phyloP scores from a whole-genome alignment of 2,329 filamentous ascomycete genomes.

The Simplicillium sp. region DNA sequence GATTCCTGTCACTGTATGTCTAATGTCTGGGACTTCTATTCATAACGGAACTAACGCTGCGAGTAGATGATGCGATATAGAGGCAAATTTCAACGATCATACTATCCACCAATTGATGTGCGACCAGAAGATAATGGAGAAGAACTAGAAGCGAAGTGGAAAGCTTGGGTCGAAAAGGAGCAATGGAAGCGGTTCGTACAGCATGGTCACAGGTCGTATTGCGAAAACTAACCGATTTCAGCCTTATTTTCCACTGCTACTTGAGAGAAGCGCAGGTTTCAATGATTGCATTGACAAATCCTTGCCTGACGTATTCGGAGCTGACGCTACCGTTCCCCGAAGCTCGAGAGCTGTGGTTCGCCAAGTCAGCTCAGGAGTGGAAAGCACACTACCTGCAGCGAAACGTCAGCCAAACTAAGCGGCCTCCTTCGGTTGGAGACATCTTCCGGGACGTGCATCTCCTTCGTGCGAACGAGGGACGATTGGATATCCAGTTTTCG shows the following conservation, averaged over 20 bases:
- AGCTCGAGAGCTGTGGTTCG: slow-evolving; percentile 54
- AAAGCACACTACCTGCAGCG: slow-evolving; percentile 45
- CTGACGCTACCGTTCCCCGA: slow-evolving; percentile 57
- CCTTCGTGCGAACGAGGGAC: slow-evolving; percentile 35
- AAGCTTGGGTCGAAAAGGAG: slow-evolving; percentile 52
- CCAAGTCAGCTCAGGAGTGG: slow-evolving; percentile 54
- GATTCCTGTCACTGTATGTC: slow-evolving; percentile 34
- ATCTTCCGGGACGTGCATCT: slow-evolving; percentile 46
- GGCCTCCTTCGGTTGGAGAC: slow-evolving; percentile 43
- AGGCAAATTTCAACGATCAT: slow-evolving; percentile 48
- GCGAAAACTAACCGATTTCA: slow-evolving; percentile 29
- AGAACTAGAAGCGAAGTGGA: slow-evolving; percentile 55
- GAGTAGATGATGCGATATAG: slow-evolving; percentile 42
- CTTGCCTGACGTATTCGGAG: slow-evolving; percentile 60
- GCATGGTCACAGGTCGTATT: too few relatives aligned
- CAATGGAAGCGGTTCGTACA: slow-evolving; percentile 30
- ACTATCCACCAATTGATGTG: slow-evolving; percentile 41
- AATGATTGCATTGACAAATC: slow-evolving; percentile 55
- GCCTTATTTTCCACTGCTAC: slow-evolving; percentile 56
- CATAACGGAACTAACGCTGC: slow-evolving; percentile 8
- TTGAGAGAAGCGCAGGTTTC: slow-evolving; percentile 58
- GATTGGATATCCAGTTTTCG: slow-evolving; percentile 46
- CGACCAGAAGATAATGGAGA: slow-evolving; percentile 44
- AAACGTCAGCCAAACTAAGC: slow-evolving; percentile 24
- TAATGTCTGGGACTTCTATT: neutral